Base-by-base conservation (phyloP, 148 eudicot species). In the Mesembryanthemum crystallinum region DNA sequence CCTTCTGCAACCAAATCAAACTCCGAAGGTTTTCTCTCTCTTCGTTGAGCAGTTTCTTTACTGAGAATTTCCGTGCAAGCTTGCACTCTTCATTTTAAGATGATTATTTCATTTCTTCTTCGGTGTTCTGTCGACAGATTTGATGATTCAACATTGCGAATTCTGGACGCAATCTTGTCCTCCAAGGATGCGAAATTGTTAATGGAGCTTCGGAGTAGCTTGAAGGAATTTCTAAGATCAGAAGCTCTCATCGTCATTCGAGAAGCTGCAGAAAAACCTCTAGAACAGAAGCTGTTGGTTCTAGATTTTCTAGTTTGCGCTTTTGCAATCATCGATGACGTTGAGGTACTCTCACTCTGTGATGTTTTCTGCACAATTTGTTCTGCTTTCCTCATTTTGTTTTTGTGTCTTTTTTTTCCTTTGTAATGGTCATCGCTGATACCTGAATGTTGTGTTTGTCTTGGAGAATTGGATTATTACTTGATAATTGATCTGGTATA, bases 221-320 rank as follows among this genome's bases (percentile, higher is more conserved):
- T 86, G 80, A 76, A 64, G 55, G 80, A 90, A 39, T 85, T 88
- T 81, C 74, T 84, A 62, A 83, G 90, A 75, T 79, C 70, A 32
- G 91, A 91, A 79, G 88, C 91, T 64, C 74, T 86, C 37, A 15
- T 35, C 14, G 76, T 82, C 57, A 76, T 87, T 61, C 89, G 83
- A 9, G 85, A 87, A 84, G 82, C 79, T 66, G 51, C 83, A 17
- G 83, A 78, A 1, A 88, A 77, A 80, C 67, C 89, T 10, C 72
- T 90, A 5, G 83, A 83, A 66, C 71, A 81, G 8, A 86, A 84
- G 78, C 87, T 92, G 3, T 33, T 67, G 4, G 69, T 86, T 75
- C 83, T 86, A 29, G 89, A 92, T 17, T 92, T 92, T 67, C 79
- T 92, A 23, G 83, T 89, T 79, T 87, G 80, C 14, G 89, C 90